Conservation (phyloP, 805 yeast genomes). For the Lachancea sp. region DNA sequence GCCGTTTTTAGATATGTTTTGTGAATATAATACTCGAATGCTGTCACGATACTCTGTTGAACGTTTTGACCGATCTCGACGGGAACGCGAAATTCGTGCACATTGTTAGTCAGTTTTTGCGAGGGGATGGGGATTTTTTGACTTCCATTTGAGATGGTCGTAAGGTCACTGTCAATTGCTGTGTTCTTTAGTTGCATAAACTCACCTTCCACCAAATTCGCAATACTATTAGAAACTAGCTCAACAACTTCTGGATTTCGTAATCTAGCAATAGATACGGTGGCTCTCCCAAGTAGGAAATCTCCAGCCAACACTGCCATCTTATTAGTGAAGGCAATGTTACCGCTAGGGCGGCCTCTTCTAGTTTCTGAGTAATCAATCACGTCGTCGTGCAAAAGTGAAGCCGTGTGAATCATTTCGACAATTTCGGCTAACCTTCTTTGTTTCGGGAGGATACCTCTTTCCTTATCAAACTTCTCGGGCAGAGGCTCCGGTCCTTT, state of each 20-base stretch:
- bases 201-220: slow-evolving; percentile 96
- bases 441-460: slow-evolving; percentile 90
- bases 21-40: slow-evolving; percentile 90
- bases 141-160: slow-evolving; percentile 28
- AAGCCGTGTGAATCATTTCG: slow-evolving; percentile 97
- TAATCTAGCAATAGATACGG: slow-evolving; percentile 87
- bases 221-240: slow-evolving; percentile 89
- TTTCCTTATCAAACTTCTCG: slow-evolving; percentile 41
- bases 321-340: slow-evolving; percentile 89
- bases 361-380: slow-evolving; percentile 85
- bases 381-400: slow-evolving; percentile 92
- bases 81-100: slow-evolving; percentile 51
- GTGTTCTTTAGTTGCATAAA: slow-evolving; percentile 97
- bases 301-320: slow-evolving; percentile 98
- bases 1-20: slow-evolving; percentile 96
- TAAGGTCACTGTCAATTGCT: slow-evolving; percentile 49
- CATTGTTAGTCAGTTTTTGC: slow-evolving; percentile 54
- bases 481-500: slow-evolving; percentile 72
- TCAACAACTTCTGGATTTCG: slow-evolving; percentile 97
- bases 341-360: slow-evolving; percentile 86
- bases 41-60: slow-evolving; percentile 57
- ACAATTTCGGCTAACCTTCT: slow-evolving; percentile 94
- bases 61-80: slow-evolving; percentile 4
- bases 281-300: slow-evolving; percentile 89
- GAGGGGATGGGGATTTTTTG: slow-evolving; percentile 47